Base-by-base conservation (phyloP, 768 basidiomycete species). In the Cantharellus cinnabarinus region DNA sequence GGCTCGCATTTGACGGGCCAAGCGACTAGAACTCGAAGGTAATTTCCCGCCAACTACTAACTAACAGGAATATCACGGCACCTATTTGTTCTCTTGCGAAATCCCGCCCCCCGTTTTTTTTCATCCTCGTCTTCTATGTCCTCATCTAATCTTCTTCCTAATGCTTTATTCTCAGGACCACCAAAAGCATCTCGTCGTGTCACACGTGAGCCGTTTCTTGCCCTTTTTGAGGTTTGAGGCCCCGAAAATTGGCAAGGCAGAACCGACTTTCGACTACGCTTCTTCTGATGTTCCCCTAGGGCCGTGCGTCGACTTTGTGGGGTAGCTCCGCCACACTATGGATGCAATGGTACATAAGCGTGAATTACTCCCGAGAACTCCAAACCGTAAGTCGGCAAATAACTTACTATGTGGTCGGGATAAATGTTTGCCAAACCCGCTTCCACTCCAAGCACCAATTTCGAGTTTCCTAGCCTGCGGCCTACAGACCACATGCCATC, bases 401-500 rank as follows among this genome's bases (percentile, higher is more conserved):
- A 61, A 38, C 41, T 58, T 50, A 4, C 50, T 42, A 3, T 50
- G 41, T 50, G 29, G 44, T 10, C 29, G 44, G 44, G 44, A 29
- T 48, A 10, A 48, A 48, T 10, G 44, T 10, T 29, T 48, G 41
- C 60, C 1, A 41, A 50, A 55, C 10, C 35, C 7, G 59, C 50
- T 2, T 58, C 60, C n/a, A 51, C 44, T n/a, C 58, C 58, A 38
- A 35, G 42, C 34, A 84, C 67, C 44, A 68, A 71, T 2, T 74
- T 73, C 0, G 84, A 83, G 68, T 89, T 85, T 1, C 72, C 72
- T 7, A 89, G 73, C 53, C 85, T 77, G 14, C 70, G 78, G 2
- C 88, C 87, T 50, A 82, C 79, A 14, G 86, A 89, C 85, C 85
- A 89, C 67, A 42, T 61, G 83, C 86, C 88, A 67, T 90, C 88